Evolutionary conservation across 345 rosid species (phyloP), one percentile per base, ranked within the genome.

Genomic region (Passiflora organensis): DNA sequence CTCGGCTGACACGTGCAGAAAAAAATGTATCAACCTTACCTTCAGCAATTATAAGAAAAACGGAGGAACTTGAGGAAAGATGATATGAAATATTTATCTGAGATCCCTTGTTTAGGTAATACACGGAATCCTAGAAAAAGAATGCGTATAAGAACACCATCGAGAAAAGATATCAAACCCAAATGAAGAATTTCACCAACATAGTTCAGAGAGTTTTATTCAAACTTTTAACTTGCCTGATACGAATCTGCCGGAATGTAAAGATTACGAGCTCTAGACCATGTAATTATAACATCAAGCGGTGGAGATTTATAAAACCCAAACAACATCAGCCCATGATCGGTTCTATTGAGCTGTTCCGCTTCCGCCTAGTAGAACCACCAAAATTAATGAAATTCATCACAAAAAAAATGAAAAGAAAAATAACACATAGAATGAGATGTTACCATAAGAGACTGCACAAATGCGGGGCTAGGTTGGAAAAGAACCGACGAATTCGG

Each of bases 41-140:
- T 85, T 93, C 77, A 39, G 97, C 96, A 67, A 93, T 70, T 49
- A 89, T 65, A 52, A 93, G 86, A 53, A 76, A 84, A 36, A 86
- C 62, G 43, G 91, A 82, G 44, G 95, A 81, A 62, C 73, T 59
- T 2, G 64, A 20, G 53, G 84, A 74, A 63, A 89, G 78, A 9
- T 48, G 66, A 68, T 86, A 89, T 22, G 86, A 72, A 56, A 93
- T 79, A 64, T 80, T 85, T 13, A 93, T 62, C 34, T 83, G 84
- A 54, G 96, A 89, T 13, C 96, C 95, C 66, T 70, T 62, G 59
- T 93, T 89, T 58, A 93, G 77, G 70, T 67, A 82, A 73, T 76
- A 76, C 62, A 82, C 65, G 89, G 86, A 85, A 59, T 85, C 87
- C 99, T 93, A 77, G 17, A 51, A n/a, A 59, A 63, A 51, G 38